Conservation (phyloP, 352 stramenopile genomes). For the Phytophthora cryptogea region DNA sequence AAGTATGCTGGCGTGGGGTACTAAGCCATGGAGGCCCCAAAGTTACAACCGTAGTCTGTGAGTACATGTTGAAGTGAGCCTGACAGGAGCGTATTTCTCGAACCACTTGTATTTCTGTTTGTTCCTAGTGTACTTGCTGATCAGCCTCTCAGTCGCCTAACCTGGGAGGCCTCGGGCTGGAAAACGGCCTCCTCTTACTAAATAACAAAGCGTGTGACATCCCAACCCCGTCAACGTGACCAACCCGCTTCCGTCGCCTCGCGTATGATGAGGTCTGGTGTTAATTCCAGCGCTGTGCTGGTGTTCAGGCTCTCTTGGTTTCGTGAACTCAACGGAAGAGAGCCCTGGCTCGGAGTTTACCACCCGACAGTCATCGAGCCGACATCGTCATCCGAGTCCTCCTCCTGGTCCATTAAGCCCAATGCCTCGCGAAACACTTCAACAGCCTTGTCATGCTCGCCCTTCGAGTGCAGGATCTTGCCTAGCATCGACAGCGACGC, state of each 20-base stretch:
- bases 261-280: slow-evolving; percentile 1
- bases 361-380: slow-evolving; percentile 81
- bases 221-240: background rate
- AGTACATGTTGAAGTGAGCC: slow-evolving; percentile 10
- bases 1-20: slow-evolving; percentile 46
- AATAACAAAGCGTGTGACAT: slow-evolving; percentile 40
- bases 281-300: slow-evolving; percentile 32
- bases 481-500: slow-evolving; percentile 71
- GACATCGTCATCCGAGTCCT: slow-evolving; percentile 80
- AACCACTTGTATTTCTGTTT: slow-evolving; percentile 34
- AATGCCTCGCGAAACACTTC: slow-evolving; percentile 78
- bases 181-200: slow-evolving; percentile 37
- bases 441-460: slow-evolving; percentile 79
- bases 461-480: slow-evolving; percentile 83
- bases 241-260: background rate
- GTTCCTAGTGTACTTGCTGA: slow-evolving; percentile 38
- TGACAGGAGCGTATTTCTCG: slow-evolving; percentile 8
- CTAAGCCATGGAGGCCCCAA: background rate
- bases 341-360: slow-evolving; percentile 33
- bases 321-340: slow-evolving; percentile 13
- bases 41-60: background rate
- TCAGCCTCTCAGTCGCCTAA: slow-evolving; percentile 10
- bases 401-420: slow-evolving; percentile 62
- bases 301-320: slow-evolving; percentile 10
- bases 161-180: slow-evolving; percentile 18